Base-by-base conservation (phyloP, 2,329 filamentous ascomycete genomes). In the Epichloe hybrida region DNA sequence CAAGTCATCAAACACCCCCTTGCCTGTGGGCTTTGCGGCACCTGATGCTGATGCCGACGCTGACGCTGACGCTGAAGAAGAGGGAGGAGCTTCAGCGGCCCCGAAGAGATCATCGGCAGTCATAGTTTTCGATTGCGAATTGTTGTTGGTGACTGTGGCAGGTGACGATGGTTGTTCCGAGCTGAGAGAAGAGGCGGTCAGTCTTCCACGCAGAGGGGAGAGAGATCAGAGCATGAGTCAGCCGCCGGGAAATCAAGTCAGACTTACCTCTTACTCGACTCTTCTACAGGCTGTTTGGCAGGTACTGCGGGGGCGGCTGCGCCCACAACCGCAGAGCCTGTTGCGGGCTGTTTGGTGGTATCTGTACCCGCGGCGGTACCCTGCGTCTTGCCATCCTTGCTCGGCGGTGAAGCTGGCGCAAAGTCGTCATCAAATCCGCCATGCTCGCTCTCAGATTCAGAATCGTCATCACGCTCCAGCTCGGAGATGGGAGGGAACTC, bases 401-500 rank as follows among this genome's bases (percentile, higher is more conserved):
- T 58, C 27, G 65, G 62, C 23, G 74, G 72, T 4, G 76, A 76
- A 2, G 79, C 76, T 13, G 86, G 81, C 0, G 86, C 83, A 63
- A 97, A 97, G 65, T 96, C 84, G 62, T 98, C 93, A 47, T 94
- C 91, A 62, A 97, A 97, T 0, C 90, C 88, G 41, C 87, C 88
- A 46, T 79, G 79, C 46, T 88, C 86, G 53, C 80, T 86, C 50
- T 82, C 84, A 34, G 83, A 84, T 52, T 94, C 88, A 34, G 86
- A 90, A n/a, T 94, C 84, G 20, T 87, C 84, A 23, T 91, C 87
- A 34, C 81, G 77, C 54, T 86, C 84, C 52, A 96, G 70, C 63
- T 91, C 88, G n/a, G 84, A 83, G 53, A 97, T 95, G 0, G 91
- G 93, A 35, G 93, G 93, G 62, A 97, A 97, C 63, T 97, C 93